These are phyloP conservation scores for Hypomyces perniciosus DNA, from an alignment of 2,329 filamentous ascomycete genomes.

Conservation along the genomic window DNA sequence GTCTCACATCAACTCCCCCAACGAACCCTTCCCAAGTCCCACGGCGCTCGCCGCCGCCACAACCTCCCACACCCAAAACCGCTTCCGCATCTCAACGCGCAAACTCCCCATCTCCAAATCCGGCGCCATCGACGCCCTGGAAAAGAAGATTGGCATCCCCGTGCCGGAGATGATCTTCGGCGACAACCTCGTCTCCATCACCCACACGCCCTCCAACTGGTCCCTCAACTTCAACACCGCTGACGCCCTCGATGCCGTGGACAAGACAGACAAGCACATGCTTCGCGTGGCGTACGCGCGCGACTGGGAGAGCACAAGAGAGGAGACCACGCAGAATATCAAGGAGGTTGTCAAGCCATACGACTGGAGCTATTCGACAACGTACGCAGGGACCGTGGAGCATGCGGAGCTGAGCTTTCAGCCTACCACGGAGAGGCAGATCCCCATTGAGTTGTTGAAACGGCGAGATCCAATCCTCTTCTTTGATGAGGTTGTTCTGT, in stretches of 20 bases:
- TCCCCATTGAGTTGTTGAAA: slow-evolving; percentile 81
- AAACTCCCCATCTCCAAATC: slow-evolving; percentile 95
- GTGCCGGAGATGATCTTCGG: slow-evolving; percentile 99
- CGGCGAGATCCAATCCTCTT: slow-evolving; percentile 91
- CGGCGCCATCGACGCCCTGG: slow-evolving; percentile 81
- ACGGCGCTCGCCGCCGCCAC: slow-evolving; percentile 49
- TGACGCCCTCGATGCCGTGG: slow-evolving; percentile 82
- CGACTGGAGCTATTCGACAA: slow-evolving; percentile 95
- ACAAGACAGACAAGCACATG: slow-evolving; percentile 89
- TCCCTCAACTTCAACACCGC: slow-evolving; percentile 73
- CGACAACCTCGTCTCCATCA: slow-evolving; percentile 76
- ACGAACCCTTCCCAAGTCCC: slow-evolving; percentile 52
- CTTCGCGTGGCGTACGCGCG: slow-evolving; percentile 88
- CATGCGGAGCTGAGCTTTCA: slow-evolving; percentile 3
- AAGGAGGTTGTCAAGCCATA: slow-evolving; percentile 93
- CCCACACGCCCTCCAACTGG: slow-evolving; percentile 73
- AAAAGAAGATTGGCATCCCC: slow-evolving; percentile 70
- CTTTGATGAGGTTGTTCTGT: slow-evolving; percentile 93
- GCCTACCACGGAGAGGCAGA: slow-evolving; percentile 37
- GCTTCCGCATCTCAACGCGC: slow-evolving; percentile 71
- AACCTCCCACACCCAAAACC: slow-evolving; percentile 50
- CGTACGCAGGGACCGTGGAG: slow-evolving; percentile 68
- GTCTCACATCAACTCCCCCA: slow-evolving; percentile 35
- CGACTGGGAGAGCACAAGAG: slow-evolving; percentile 66
- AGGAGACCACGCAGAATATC: slow-evolving; percentile 78